Conservation (phyloP, 768 basidiomycete species). For the Mycena haematopus region DNA sequence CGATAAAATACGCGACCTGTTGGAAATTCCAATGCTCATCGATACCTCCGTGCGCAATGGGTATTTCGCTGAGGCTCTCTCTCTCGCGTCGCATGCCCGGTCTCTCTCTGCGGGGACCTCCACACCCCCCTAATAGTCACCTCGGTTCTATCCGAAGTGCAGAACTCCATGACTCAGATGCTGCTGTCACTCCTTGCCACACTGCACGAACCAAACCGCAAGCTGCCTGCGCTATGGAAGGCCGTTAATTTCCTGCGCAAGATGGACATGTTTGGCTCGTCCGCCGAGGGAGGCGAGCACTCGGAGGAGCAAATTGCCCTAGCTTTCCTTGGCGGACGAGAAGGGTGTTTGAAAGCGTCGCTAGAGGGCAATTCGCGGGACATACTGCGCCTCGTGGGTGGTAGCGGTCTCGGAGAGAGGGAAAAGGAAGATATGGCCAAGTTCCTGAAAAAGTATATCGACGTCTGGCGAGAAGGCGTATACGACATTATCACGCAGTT, state of each 20-base stretch:
- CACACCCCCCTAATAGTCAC: slow-evolving; percentile 58
- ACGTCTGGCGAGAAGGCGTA: slow-evolving; percentile 89
- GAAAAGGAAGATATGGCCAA: slow-evolving; percentile 76
- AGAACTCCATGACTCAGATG: slow-evolving; percentile 74
- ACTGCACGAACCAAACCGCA: slow-evolving; percentile 80
- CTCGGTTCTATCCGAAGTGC: slow-evolving; percentile 71
- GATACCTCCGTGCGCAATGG: slow-evolving; percentile 94
- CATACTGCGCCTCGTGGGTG: slow-evolving; percentile 43
- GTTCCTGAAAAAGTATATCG: slow-evolving; percentile 87
- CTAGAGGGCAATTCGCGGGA: slow-evolving; percentile 62
- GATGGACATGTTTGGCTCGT: slow-evolving; percentile 67
- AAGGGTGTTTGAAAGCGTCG: slow-evolving; percentile 63
- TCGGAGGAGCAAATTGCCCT: slow-evolving; percentile 84
- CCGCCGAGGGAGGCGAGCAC: slow-evolving; percentile 37
- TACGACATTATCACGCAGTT: slow-evolving; percentile 93
- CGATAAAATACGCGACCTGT: slow-evolving; percentile 89
- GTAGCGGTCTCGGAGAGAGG: slow-evolving; percentile 55
- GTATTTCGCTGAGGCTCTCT: slow-evolving; percentile 90
- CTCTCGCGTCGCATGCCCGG: slow-evolving; percentile 76
- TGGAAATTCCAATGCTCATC: slow-evolving; percentile 89
- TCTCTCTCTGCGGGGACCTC: slow-evolving; percentile 51
- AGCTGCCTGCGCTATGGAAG: slow-evolving; percentile 90
- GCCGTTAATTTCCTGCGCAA: slow-evolving; percentile 86
- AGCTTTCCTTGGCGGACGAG: slow-evolving; percentile 80
- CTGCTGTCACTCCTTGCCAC: slow-evolving; percentile 78